Base-by-base conservation (phyloP, 1,139 yeast genomes). In the Meyerozyma athensensis region DNA sequence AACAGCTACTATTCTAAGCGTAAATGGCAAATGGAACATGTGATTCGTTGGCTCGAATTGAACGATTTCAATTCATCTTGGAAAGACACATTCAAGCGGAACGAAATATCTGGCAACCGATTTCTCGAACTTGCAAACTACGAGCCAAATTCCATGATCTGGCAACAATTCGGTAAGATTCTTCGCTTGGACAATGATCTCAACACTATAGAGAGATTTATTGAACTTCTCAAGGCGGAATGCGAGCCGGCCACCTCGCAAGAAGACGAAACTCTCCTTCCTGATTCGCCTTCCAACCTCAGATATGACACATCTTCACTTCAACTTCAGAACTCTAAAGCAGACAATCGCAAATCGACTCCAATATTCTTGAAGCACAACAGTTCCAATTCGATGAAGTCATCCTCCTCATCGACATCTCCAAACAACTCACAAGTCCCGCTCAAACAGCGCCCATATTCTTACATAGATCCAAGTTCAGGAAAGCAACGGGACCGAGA, bases 61-160 rank as follows among this genome's bases (percentile, higher is more conserved):
- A 73, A 87, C 53, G 72, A 74, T 23, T 89, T 89, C 58, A 84
- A 85, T 44, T 73, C 71, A 5, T 70, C 81, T 9, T 89, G 96
- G 96, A 66, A 73, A 21, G 76, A 69, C 8, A 72, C 81, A 8
- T 84, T 87, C 54, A 64, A 64, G 26, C 66, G 70, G 34, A 73
- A 80, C 44, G 79, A 78, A 40, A 68, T 86, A 2, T 65, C 72
- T 5, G 90, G 92, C 0, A 73, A 76, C 37, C 63, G 74, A 26
- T 87, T 87, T 50, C 60, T 87, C 19, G 80, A 77, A 39, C 63
- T 89, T 45, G 74, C 80, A 31, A 86, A 81, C 38, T 84, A 84
- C 54, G 87, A 81, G 54, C 65, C 47, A 53, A 72, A 49, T 59
- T 72, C 67, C 52, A 66, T 55, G 56, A 69, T 56, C 53, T 76